Evolutionary conservation across 768 basidiomycete species (phyloP), one percentile per base, ranked within the genome.

Genomic region (Tulasnella sp.): DNA sequence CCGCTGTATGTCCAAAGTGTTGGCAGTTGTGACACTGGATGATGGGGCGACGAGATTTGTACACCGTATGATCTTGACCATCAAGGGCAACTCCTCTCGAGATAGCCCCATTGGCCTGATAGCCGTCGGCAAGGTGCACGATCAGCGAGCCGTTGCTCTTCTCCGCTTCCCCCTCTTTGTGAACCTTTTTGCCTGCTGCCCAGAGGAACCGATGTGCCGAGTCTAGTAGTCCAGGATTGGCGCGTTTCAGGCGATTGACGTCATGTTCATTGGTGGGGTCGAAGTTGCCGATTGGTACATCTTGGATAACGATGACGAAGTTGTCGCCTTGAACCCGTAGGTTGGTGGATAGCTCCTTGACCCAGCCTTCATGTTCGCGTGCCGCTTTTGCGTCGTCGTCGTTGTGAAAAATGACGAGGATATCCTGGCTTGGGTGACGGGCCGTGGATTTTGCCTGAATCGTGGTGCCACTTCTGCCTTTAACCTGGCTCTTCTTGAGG

Each of bases 21-120:
- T 79, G 39, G 39, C 79, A 79, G 39, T 79, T 79, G 75, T 79
- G 79, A 58, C 79, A 79, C 52, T 79, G 79, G 40, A 76, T 36
- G 18, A 79, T 34, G 34, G 76, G 75, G 42, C 75, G 52, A 24
- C 75, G 79, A 34, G 74, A 42, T 52, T 79, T 79, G 39, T 79
- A 36, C 3, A 58, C 52, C n/a, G 38, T 27, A 27, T 52, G 44
- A 19, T 38, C 36, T 10, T 36, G 34, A 19, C 78, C 75, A 18
- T 79, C 48, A 36, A 79, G 40, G 9, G 52, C 34, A 18, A 80
- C 48, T n/a, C 75, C 34, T 2, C 40, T 76, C 10, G 21, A 8
- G 5, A 79, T 79, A 3, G 78, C 75, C 34, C 24, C 7, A 31
- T 79, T 79, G 78, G 78, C 78, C 0, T 81, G 46, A 52, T 27